Evolutionary conservation across 1,139 yeast genomes (phyloP).

Genomic region (Suhomyces guaymorum): DNA sequence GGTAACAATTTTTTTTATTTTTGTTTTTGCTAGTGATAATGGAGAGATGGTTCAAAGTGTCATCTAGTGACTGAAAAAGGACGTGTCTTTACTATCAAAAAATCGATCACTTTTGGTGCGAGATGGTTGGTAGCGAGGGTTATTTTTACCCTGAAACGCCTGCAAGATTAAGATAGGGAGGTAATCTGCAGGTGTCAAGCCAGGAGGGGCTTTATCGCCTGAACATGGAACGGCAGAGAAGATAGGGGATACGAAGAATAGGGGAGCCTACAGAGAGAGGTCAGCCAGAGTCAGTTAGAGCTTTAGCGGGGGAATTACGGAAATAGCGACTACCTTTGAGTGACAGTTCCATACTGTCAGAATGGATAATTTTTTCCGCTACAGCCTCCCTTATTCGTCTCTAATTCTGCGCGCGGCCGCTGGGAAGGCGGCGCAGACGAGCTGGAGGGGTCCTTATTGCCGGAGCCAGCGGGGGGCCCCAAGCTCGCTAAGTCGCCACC

Average conservation of each 20-base stretch:
- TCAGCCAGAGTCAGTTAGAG: no score
- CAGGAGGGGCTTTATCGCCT: not conserved
- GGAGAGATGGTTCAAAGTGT: slow-evolving; percentile 4
- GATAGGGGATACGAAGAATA: not conserved
- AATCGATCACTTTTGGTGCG: slow-evolving; percentile 6
- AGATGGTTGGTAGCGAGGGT: slow-evolving; percentile 10
- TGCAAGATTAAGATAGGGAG: slow-evolving; percentile 1
- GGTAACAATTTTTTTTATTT: not conserved
- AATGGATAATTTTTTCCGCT: no score
- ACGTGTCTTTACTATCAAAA: slow-evolving; percentile 11
- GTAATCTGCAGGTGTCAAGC: not conserved
- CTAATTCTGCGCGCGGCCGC: no score
- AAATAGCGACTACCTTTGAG: no score
- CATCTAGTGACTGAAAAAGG: slow-evolving; percentile 11
- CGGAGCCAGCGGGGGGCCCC: no score
- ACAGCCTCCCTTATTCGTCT: no score
- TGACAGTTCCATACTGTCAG: no score
- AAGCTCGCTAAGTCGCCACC: no score
- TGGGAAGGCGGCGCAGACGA: no score
- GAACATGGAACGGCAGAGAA: not conserved
- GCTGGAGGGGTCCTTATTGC: no score
- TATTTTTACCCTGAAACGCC: slow-evolving; percentile 12
- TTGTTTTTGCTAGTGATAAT: not conserved
- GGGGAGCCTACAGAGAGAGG: not conserved
- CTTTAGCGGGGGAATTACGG: no score